Evolutionary conservation across 2,329 filamentous ascomycete genomes (phyloP).

Genomic region (Colletotrichum cordylinicola): DNA sequence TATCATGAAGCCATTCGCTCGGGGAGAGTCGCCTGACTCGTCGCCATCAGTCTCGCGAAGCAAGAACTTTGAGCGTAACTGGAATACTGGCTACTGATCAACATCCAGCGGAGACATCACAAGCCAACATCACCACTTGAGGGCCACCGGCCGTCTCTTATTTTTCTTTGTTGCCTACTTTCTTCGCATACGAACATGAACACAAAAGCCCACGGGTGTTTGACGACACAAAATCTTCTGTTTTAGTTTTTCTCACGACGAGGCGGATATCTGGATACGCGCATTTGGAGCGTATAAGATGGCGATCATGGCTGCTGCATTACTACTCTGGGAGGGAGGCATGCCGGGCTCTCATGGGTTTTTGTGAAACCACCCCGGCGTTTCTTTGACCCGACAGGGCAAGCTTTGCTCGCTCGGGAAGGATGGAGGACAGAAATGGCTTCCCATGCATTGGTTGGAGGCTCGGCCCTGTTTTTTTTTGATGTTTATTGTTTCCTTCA

Average conservation of each 20-base stretch:
- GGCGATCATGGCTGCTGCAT: constrained; percentile 9
- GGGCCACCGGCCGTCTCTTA: neutral
- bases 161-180: neutral
- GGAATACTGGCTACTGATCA: constrained; percentile 8
- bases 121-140: neutral
- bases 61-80: constrained; percentile 18
- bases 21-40: constrained; percentile 45
- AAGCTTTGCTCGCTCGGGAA: neutral
- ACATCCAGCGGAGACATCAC: neutral
- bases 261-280: constrained; percentile 11
- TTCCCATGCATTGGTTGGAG: neutral
- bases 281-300: neutral
- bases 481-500: neutral
- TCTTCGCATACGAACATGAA: neutral
- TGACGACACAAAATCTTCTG: neutral
- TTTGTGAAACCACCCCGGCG: neutral
- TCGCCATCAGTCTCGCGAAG: constrained; percentile 11
- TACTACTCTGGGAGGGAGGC: neutral
- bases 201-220: neutral
- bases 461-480: neutral
- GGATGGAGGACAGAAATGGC: neutral
- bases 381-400: neutral
- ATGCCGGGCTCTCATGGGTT: neutral
- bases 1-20: constrained; percentile 49
- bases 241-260: constrained; percentile 4